Conservation (phyloP, 495 filamentous ascomycete genomes). For the Neurospora sublineolata region DNA sequence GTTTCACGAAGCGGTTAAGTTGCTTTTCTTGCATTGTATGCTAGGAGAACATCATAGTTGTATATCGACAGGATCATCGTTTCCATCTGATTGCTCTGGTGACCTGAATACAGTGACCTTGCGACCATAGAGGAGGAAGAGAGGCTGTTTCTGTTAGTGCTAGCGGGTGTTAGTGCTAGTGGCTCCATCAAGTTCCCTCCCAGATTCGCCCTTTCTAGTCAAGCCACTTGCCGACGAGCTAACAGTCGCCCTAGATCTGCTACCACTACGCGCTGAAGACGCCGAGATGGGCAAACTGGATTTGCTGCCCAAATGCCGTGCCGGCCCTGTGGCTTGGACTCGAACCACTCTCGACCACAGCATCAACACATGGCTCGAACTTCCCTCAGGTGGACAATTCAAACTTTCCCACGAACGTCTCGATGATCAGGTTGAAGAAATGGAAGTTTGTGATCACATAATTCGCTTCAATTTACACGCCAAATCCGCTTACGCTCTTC, state of each 20-base stretch:
- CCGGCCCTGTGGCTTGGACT: background rate
- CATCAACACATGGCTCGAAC: background rate
- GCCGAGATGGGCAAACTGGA: background rate
- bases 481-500: background rate
- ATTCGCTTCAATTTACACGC: background rate
- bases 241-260: background rate
- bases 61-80: background rate
- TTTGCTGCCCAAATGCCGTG: background rate
- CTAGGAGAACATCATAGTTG: background rate
- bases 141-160: background rate
- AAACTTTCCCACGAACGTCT: background rate
- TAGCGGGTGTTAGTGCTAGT: background rate
- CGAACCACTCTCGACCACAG: background rate
- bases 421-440: background rate
- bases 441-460: background rate
- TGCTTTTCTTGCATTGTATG: background rate
- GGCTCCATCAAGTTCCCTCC: background rate
- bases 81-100: background rate
- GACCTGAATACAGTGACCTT: background rate
- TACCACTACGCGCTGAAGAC: background rate
- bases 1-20: background rate
- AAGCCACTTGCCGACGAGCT: rapidly evolving
- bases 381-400: background rate
- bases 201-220: background rate
- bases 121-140: background rate